Evolutionary conservation across 495 filamentous ascomycete species (phyloP), one percentile per base, ranked within the genome.

Genomic region (Daldinia decipiens): DNA sequence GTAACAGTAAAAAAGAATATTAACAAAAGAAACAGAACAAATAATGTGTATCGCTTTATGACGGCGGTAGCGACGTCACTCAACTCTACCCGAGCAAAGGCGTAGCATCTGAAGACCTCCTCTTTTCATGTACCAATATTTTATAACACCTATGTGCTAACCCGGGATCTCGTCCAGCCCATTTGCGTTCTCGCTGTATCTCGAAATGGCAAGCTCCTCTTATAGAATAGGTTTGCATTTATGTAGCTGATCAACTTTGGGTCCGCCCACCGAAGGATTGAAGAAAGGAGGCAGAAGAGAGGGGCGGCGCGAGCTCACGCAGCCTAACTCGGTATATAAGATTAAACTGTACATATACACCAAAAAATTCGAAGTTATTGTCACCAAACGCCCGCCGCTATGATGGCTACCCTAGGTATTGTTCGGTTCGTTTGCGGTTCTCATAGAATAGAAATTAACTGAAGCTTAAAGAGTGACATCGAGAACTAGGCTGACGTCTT

Each of bases 401-500:
- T 83, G 81, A 79, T 77, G 78, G 76, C 78, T 81, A 69, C 67
- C 53, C 17, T 59, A 59, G 55, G 59, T 59, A 68, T 63, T 71
- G 32, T 67, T 66, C 56, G 57, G 70, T 70, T 73, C 54, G 63
- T 61, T 58, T 72, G 68, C 69, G 68, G 59, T 75, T 57, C 71
- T 63, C 61, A 67, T 66, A 64, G 53, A 82, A 81, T 74, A 73
- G 72, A 78, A 77, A 61, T 67, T 70, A 62, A 64, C 61, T 76
- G 62, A 68, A 69, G 9, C 45, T 76, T 87, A 99, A 80, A 99
- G 88, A 77, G 92, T 89, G 80, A 98, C 94, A 85, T 99, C 95
- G 70, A 98, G 89, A 74, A 99, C 95, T 73, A 98, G 83, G 84
- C 95, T 98, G 80, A 99, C 96, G 82, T 99, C 95, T 82, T 89